Evolutionary conservation across 139 green algal genomes (phyloP), one percentile per base, ranked within the genome.

Genomic region (Chlamydomonas applanata): DNA sequence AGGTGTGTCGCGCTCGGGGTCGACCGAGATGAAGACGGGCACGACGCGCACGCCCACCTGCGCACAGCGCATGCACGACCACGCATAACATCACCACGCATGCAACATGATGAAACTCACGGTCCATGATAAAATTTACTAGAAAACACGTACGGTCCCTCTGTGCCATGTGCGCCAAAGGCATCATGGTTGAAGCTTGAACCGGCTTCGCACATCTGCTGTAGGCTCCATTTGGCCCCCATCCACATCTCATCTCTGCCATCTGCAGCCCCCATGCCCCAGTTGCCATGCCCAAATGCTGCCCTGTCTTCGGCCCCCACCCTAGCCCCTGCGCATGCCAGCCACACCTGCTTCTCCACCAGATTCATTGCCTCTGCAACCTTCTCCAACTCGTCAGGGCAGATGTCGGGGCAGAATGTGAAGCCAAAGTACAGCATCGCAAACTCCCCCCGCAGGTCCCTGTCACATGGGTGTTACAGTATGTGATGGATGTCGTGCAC

Each of bases 351-450:
- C 46, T 82, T 83, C 62, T 92, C 89, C 3, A 93, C 75, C 0
- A 80, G 16, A 69, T 93, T 77, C 11, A 95, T 65, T 1, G 90
- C 88, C 46, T 86, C 83, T 13, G 92, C 85, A 49, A 99, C 77
- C 85, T 99, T 99, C 66, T 97, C 89, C 56, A 99, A 85, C 83
- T 99, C 96, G 61, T 98, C 96, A 3, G 96, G 96, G 79, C 96
- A 99, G 74, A 99, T 97, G 88, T 99, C 96, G 13, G 96, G 96
- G 82, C 96, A 99, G 75, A 89, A 82, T 13, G 96, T 99, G 87
- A 99, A 99, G 22, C 96, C 96, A 87, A 99, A 99, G 80, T 99
- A 99, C 0, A 99, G 77, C 60, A 99, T 65, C 19, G 83, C 83
- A 78, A 95, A 99, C 30, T 92, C 75, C 29, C 96, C 96, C 20